Conservation (phyloP, 1,284 basidiomycete species). For the Trichosporon asahii region DNA sequence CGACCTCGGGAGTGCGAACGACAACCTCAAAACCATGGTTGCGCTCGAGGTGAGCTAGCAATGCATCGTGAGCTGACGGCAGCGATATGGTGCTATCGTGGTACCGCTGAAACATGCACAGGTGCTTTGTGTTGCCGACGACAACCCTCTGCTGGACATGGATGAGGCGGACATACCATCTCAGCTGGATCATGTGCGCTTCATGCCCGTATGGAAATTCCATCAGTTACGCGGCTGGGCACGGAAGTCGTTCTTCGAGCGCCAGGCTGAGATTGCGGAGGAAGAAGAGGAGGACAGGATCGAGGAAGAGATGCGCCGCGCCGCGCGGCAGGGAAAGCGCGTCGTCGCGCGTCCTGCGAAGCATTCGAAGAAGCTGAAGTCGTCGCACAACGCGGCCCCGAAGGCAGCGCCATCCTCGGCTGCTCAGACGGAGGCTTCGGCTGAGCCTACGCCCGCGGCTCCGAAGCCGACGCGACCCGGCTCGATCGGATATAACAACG, state of each 20-base stretch:
- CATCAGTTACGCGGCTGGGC: background rate
- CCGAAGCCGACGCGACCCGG: background rate
- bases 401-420: background rate
- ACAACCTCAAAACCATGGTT: slow-evolving; percentile 17
- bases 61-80: background rate
- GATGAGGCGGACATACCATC: background rate
- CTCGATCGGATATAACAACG: background rate
- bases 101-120: slow-evolving; percentile 14
- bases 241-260: background rate
- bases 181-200: background rate
- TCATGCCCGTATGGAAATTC: background rate
- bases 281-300: background rate
- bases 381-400: background rate
- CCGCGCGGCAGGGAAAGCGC: background rate
- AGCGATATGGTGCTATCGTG: slow-evolving; percentile 27
- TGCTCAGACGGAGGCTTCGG: background rate
- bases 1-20: slow-evolving; percentile 9
- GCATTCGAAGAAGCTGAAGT: background rate
- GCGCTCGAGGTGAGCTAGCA: slow-evolving; percentile 25
- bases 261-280: background rate
- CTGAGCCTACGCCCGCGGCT: background rate
- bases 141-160: background rate
- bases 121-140: slow-evolving; percentile 17
- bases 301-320: background rate
- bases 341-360: background rate